A percentile compares a stretch with the other conserved stretches of the same genome.
Conservation (phyloP, 2,329 filamentous ascomycete genomes). For the Fusarium proliferatum region DNA sequence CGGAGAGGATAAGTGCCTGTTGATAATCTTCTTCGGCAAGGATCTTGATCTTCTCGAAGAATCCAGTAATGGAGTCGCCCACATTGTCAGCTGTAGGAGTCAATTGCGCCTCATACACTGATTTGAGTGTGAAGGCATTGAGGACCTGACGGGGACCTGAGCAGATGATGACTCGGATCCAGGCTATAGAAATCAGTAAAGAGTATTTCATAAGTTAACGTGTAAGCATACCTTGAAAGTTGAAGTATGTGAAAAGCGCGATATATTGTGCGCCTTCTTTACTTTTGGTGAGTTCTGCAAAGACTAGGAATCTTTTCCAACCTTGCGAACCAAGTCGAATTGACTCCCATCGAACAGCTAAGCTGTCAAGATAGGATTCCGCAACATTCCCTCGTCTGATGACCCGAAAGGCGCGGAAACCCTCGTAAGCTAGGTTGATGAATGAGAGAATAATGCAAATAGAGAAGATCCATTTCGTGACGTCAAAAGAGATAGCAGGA, state of each 20-base stretch:
- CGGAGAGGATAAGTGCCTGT: constrained; percentile 84
- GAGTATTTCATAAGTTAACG: too few species aligned
- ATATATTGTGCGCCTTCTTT: constrained; percentile 92
- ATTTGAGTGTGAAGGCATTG: constrained; percentile 89
- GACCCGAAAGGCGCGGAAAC: constrained; percentile 80
- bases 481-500: constrained; percentile 78
- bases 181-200: constrained; percentile 64
- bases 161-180: constrained; percentile 88
- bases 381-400: constrained; percentile 88
- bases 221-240: constrained; percentile 66
- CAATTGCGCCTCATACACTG: constrained; percentile 82
- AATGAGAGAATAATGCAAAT: constrained; percentile 92
- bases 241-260: constrained; percentile 91
- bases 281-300: constrained; percentile 89
- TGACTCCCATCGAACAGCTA: constrained; percentile 87
- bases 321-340: constrained; percentile 80
- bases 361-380: constrained; percentile 88
- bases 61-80: constrained; percentile 74
- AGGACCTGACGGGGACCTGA: constrained; percentile 92
- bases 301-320: constrained; percentile 91
- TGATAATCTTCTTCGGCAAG: constrained; percentile 79
- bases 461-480: constrained; percentile 96
- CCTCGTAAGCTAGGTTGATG: constrained; percentile 82
- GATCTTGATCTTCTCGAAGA: constrained; percentile 83
- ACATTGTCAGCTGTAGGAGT: constrained; percentile 63